These are phyloP conservation scores for Trifolium repens DNA, from an alignment of 306 rosid species.

Conservation along the genomic window DNA sequence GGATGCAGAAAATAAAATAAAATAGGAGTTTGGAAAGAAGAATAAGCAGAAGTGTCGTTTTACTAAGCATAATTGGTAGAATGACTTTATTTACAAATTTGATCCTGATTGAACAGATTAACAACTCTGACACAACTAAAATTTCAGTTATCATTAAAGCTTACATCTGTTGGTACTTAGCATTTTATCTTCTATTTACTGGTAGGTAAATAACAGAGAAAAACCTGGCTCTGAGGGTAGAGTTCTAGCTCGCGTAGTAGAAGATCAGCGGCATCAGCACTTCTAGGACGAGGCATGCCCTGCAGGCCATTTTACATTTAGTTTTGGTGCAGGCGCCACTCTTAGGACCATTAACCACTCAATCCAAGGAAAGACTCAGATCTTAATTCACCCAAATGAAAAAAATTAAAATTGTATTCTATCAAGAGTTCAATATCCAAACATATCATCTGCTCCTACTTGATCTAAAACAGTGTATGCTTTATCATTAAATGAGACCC, in stretches of 20 bases:
- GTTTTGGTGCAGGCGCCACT: conserved; percentile 10
- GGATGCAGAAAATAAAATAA: neutral
- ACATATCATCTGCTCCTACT: conserved; percentile 1
- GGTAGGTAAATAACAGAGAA: conserved; percentile 19
- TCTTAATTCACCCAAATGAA: conserved; percentile 34
- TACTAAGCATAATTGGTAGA: conserved; percentile 3
- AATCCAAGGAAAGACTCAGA: conserved; percentile 5
- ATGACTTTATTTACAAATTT: conserved; percentile 29
- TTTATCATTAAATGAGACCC: conserved; percentile 24
- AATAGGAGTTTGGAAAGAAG: conserved; percentile 13
- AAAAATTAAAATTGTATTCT: neutral
- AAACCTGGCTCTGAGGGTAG: conserved; percentile 54
- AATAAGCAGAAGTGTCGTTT: neutral
- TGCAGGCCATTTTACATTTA: conserved; percentile 41
- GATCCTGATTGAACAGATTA: conserved; percentile 16
- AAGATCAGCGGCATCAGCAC: conserved; percentile 94
- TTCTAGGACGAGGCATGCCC: conserved; percentile 98
- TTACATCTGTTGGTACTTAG: neutral
- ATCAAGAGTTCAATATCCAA: conserved; percentile 18
- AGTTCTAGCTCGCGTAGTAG: conserved; percentile 94
- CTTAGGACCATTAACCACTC: neutral
- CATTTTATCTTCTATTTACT: neutral
- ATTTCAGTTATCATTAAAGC: neutral
- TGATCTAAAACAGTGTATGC: conserved; percentile 4
- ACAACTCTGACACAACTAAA: conserved; percentile 16